Evolutionary conservation across 768 basidiomycete genomes (phyloP).

Genomic region (Suillus spraguei): DNA sequence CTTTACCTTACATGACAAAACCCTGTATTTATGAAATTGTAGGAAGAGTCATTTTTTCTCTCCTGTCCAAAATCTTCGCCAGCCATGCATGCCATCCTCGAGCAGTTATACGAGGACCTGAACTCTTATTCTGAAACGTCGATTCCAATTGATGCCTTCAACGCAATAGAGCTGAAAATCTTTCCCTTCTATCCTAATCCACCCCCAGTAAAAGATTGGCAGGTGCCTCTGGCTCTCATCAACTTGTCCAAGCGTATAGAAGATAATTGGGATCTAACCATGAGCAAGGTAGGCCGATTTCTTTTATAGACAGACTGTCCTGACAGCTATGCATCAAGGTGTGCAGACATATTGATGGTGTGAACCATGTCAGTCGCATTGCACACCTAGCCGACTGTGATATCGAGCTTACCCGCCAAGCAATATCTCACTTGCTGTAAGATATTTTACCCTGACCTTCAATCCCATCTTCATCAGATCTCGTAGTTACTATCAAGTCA

Average conservation of each 20-base stretch:
- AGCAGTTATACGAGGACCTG: slow-evolving; percentile 95
- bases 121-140: slow-evolving; percentile 98
- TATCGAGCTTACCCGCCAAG: slow-evolving; percentile 76
- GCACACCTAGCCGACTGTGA: slow-evolving; percentile 92
- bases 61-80: slow-evolving; percentile 70
- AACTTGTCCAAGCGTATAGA: slow-evolving; percentile 80
- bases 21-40: slow-evolving; percentile 13
- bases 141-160: slow-evolving; percentile 88
- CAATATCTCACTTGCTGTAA: slow-evolving; percentile 91
- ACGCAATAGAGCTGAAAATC: slow-evolving; percentile 93
- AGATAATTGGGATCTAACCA: slow-evolving; percentile 95
- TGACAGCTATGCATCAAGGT: slow-evolving; percentile 47
- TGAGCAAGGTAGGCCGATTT: slow-evolving; percentile 63
- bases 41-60: slow-evolving; percentile 91
- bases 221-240: slow-evolving; percentile 90
- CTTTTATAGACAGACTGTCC: slow-evolving; percentile 5
- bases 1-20: slow-evolving; percentile 12
- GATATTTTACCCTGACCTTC: slow-evolving; percentile 24
- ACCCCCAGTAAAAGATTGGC: slow-evolving; percentile 88
- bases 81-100: slow-evolving; percentile 80
- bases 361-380: slow-evolving; percentile 89
- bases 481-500: slow-evolving; percentile 90
- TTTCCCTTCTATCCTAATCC: slow-evolving; percentile 98
- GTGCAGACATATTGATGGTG: slow-evolving; percentile 83
- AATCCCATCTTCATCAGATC: slow-evolving; percentile 1